Percentiles rank a stretch among this genome's conserved stretches.
These are phyloP conservation scores for Cinnamomum micranthum DNA, from an alignment of 164 flowering plant genomes.

Conservation along the genomic window DNA sequence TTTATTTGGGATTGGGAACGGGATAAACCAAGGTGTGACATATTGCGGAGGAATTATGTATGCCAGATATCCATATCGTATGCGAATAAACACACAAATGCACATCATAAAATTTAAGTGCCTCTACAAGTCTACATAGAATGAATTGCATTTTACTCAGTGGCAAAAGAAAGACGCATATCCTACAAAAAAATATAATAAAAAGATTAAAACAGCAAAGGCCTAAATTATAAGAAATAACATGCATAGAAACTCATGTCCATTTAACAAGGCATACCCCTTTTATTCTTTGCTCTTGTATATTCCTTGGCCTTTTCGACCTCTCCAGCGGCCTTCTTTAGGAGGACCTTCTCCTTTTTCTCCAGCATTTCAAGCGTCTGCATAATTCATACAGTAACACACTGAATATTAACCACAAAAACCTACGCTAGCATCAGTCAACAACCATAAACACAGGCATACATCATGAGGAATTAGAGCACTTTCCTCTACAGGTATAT, in stretches of 20 bases:
- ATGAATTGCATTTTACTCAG: background rate
- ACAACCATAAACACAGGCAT: too few relatives aligned
- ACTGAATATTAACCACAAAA: background rate
- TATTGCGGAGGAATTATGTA: background rate
- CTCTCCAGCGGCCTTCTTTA: slow-evolving; percentile 34
- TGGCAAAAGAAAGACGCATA: background rate
- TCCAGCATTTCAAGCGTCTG: slow-evolving; percentile 45
- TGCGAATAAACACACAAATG: background rate
- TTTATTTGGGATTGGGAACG: too few relatives aligned
- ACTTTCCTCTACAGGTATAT: too few relatives aligned
- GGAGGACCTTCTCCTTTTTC: slow-evolving; percentile 40
- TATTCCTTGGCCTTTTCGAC: slow-evolving; percentile 42
- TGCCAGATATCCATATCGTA: background rate
- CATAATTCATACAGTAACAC: background rate
- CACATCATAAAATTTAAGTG: too few relatives aligned
- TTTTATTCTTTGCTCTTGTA: slow-evolving; percentile 37
- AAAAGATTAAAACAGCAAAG: background rate
- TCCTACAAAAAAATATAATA: too few relatives aligned
- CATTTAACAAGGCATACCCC: slow-evolving; percentile 23
- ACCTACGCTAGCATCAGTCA: too few relatives aligned
- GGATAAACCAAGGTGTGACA: too few relatives aligned
- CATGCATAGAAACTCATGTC: background rate
- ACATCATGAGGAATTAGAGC: too few relatives aligned
- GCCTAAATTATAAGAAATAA: background rate
- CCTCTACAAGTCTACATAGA: background rate